Evolutionary conservation across 306 rosid genomes (phyloP), one percentile per base, ranked within the genome.

Genomic region (Echinosophora koreensis): DNA sequence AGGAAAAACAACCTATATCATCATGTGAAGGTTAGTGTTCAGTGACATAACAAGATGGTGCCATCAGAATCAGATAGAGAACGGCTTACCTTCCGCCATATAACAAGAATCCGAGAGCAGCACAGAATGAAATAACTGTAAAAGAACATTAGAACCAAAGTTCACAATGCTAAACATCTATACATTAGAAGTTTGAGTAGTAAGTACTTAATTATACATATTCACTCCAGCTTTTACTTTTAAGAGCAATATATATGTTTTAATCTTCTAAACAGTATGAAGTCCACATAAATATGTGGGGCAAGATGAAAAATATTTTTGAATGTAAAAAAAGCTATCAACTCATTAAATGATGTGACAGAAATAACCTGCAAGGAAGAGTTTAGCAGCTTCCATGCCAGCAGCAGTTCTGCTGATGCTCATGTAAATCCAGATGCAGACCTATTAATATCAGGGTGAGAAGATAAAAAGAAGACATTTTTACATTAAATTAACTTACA

Each of bases 71-170:
- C 13, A 9, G 34, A 46, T 63, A 54, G 57, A 34, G 49, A 66
- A 61, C 10, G 52, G 9, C 61, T 85, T 88, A 90, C 97, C 97
- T 92, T 79, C 97, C 97, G 71, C 97, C 97, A 73, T 92, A 92
- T 72, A 87, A 65, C 84, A 92, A 75, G 81, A 92, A 92, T 74
- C 90, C 94, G 42, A 90, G 83, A 74, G 93, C 90, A 61, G 91
- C 89, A 69, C 74, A 85, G 51, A 92, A 88, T 66, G 93, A 90
- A 74, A 77, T 79, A 63, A 81, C 97, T 92, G 90, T 75, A 80
- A 88, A 79, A 44, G n/a, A 73, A 32, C 44, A 16, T 66, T n/a
- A 17, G 52, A 81, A 79, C 12, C 12, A 30, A 74, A 62, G 67
- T 55, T 86, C 75, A 76, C 15, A 63, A 59, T 13, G 22, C 39